Percentiles rank a stretch among this genome's conserved stretches.
phyloP scores from a whole-genome alignment of 2,329 filamentous ascomycete genomes.

The Epichloe glyceriae region DNA sequence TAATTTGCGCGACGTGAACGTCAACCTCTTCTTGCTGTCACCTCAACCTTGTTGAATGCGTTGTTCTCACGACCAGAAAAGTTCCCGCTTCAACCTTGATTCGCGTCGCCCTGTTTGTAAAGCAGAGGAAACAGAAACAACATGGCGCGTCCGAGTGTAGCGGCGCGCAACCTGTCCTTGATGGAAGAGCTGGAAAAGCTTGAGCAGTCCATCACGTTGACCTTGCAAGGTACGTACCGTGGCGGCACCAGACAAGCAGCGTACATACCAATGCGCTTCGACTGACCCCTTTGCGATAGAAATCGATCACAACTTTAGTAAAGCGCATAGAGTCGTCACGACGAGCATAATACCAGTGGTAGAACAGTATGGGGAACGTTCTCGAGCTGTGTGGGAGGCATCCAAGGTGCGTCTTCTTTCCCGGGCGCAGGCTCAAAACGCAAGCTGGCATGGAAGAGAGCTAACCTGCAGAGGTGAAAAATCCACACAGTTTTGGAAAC shows the following conservation, averaged over 20 bases:
- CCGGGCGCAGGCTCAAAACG: background rate
- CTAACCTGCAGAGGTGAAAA: background rate
- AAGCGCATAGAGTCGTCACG: slow-evolving; percentile 90
- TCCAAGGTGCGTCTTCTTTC: slow-evolving; percentile 53
- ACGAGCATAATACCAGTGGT: slow-evolving; percentile 85
- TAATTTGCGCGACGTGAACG: background rate
- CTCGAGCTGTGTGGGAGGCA: slow-evolving; percentile 87
- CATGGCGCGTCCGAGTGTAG: slow-evolving; percentile 37
- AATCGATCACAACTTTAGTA: slow-evolving; percentile 97
- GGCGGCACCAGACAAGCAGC: background rate
- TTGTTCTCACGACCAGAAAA: too few relatives aligned
- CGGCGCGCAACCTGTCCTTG: slow-evolving; percentile 53
- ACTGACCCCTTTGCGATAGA: slow-evolving; percentile 37
- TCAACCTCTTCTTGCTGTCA: background rate
- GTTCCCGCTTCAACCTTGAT: background rate
- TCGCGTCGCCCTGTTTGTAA: background rate
- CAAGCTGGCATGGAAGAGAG: background rate
- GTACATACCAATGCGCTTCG: background rate
- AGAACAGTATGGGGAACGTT: slow-evolving; percentile 90
- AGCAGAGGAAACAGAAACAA: background rate
- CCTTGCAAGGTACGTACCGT: slow-evolving; percentile 67
- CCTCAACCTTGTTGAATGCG: too few relatives aligned
- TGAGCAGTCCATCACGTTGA: slow-evolving; percentile 93
- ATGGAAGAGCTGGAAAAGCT: slow-evolving; percentile 93
- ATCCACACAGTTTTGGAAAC: slow-evolving; percentile 78